Base-by-base conservation (phyloP, 108 stramenopile genomes). In the Thalassiosira profunda region DNA sequence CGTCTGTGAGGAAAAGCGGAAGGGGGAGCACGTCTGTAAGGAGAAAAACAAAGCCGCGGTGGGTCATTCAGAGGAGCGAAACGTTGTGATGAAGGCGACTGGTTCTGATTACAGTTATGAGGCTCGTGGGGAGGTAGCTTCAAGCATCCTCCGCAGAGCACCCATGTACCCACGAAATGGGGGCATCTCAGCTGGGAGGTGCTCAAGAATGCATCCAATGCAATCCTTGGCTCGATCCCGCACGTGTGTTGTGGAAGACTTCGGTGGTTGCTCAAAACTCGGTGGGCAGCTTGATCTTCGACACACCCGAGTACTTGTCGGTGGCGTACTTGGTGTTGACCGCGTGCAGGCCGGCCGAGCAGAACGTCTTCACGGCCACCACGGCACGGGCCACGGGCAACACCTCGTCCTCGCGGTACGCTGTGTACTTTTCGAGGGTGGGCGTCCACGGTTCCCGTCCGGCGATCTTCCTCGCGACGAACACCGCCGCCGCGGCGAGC, bases 401-500 rank as follows among this genome's bases (percentile, higher is more conserved):
- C 28, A 98, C 83, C 6, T 93, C 91, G 45, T 81, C 88, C 52
- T 95, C 93, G 20, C 49, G 41, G 80, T 93, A 97, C 26, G 80
- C 60, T 1, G 96, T 81, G 69, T 97, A 97, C 46, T 84, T 75
- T 20, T 81, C 70, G 26, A 98, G 85, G 11, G 94, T 96, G 10
- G 93, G 92, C 34, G 81, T 88, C 97, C 97, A 98, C 24, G 90
- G 56, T 54, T 88, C 75, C 29, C 90, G 56, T 47, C 86, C 84
- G 9, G 91, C 69, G 41, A 88, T 80, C 53, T 69, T 76, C 46
- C 95, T 82, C 11, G 97, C 96, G 43, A 95, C 74, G 65, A 86
- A 87, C 46, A 98, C 86, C 9, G 96, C 90, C 49, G 90, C 86
- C 33, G 95, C 93, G 21, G 97, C 97, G 21, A 95, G 69, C 67